Conservation (phyloP, 2,329 filamentous ascomycete genomes). For the Beauveria bassiana region DNA sequence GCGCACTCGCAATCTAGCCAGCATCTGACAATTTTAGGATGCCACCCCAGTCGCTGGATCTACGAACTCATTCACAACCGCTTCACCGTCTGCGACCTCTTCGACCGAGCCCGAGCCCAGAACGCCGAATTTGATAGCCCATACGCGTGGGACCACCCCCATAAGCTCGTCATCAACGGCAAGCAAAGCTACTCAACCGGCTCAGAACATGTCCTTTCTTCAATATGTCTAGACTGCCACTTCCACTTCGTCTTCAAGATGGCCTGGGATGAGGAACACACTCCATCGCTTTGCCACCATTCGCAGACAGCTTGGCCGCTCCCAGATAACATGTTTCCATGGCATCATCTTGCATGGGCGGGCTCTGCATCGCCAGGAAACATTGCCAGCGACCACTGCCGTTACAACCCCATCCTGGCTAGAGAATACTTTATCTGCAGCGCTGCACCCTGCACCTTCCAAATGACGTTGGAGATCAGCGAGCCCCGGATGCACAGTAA, state of each 20-base stretch:
- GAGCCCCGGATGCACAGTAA: constrained; percentile 36
- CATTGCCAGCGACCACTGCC: constrained; percentile 19
- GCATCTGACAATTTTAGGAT: constrained; percentile 13
- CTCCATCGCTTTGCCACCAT: constrained; percentile 23
- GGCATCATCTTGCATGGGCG: constrained; percentile 32
- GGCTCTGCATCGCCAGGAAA: constrained; percentile 22
- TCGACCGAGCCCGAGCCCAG: constrained; percentile 25
- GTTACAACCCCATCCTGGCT: constrained; percentile 32
- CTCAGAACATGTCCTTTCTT: constrained; percentile 24
- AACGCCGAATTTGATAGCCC: constrained; percentile 22
- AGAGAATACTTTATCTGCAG: constrained; percentile 35
- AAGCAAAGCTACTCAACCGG: constrained; percentile 28
- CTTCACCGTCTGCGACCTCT: constrained; percentile 28
- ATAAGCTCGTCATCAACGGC: constrained; percentile 30
- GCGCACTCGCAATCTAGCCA: constrained; percentile 6
- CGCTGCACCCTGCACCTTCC: constrained; percentile 32
- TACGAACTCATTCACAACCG: constrained; percentile 32
- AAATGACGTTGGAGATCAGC: constrained; percentile 40
- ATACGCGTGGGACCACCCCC: constrained; percentile 27
- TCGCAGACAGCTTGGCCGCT: constrained; percentile 28
- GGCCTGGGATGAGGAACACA: constrained; percentile 24
- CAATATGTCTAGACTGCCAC: constrained; percentile 33
- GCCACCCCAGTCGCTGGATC: constrained; percentile 33
- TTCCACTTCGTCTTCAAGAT: constrained; percentile 35
- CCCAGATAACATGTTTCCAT: constrained; percentile 27